Base-by-base conservation (phyloP, 306 rosid genomes). In the Cucumis cinereus region DNA sequence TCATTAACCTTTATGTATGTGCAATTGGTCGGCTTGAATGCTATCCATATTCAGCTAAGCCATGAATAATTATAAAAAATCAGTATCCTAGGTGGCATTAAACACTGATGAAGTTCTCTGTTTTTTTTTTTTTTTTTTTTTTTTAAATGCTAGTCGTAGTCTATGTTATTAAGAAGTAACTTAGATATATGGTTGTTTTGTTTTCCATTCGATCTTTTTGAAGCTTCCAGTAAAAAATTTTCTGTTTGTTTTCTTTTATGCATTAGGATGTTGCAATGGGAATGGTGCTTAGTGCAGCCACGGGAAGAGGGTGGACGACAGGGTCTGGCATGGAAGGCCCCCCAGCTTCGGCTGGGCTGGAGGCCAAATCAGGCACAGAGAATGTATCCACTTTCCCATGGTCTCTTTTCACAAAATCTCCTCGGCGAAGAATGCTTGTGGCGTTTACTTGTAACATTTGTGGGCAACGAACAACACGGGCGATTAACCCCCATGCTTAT, bases 241-340 rank as follows among this genome's bases (percentile, higher is more conserved):
- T 14, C 52, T 35, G 30, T 54, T 36, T 56, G 4, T 20, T n/a
- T 33, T 73, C 10, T 22, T 40, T 74, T 56, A 17, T n/a, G 33
- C 53, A 12, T 74, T 56, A 94, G 99, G 99, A 94, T 59, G 89
- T 83, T 53, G 99, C 99, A 28, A 94, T 94, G 97, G 99, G 99
- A 63, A 78, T 94, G 84, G 97, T 90, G 78, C 84, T 94, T 87
- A 83, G 91, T 81, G 97, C 99, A 16, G 99, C 97, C 0, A 60
- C 83, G 0, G 99, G 95, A 41, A 92, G 93, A 83, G 99, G 99
- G 49, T 94, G 99, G 99, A 94, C 96, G 3, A 94, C 99, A 13
- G 96, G 93, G 63, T 94, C 99, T 3, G 99, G 99, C 43, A 92
- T 94, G 99, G 99, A 92, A 83, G 97, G 99, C 1, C 99, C 99